These are phyloP conservation scores for Bassia scoparia DNA, from an alignment of 148 eudicot species.

Conservation along the genomic window DNA sequence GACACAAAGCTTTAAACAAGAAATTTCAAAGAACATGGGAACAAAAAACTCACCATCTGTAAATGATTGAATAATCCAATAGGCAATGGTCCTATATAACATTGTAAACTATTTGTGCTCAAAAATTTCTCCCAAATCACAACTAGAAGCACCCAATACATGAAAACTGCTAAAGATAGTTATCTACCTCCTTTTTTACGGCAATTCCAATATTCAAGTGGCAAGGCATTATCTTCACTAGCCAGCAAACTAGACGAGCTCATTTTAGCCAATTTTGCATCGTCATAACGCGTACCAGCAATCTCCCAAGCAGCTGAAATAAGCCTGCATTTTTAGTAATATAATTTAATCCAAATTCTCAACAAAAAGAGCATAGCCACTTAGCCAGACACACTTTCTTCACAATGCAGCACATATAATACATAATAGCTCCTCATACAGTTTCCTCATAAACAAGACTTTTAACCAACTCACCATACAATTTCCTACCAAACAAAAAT, in stretches of 20 bases:
- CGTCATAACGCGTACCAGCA: conserved; percentile 66
- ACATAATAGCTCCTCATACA: not conserved
- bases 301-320: conserved; percentile 70
- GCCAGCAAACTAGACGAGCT: conserved; percentile 50
- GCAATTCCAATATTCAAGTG: conserved; percentile 62
- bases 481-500: not conserved
- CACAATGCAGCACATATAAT: not conserved
- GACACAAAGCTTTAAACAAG: not conserved
- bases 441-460: not conserved
- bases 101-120: conserved; percentile 8
- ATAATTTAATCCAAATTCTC: not conserved
- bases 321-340: conserved; percentile 40
- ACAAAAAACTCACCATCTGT: conserved; percentile 47
- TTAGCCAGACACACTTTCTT: too few relatives aligned
- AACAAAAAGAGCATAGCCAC: not conserved
- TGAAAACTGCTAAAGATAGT: conserved; percentile 4
- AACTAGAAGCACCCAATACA: not conserved
- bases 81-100: conserved; percentile 44
- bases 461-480: not conserved
- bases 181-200: conserved; percentile 65
- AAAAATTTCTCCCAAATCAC: not conserved
- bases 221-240: conserved; percentile 29
- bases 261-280: conserved; percentile 49
- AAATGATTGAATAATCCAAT: conserved; percentile 45
- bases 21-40: not conserved